Evolutionary conservation across 164 flowering plant species (phyloP), one percentile per base, ranked within the genome.

Genomic region (Chloranthus sessilifolius): DNA sequence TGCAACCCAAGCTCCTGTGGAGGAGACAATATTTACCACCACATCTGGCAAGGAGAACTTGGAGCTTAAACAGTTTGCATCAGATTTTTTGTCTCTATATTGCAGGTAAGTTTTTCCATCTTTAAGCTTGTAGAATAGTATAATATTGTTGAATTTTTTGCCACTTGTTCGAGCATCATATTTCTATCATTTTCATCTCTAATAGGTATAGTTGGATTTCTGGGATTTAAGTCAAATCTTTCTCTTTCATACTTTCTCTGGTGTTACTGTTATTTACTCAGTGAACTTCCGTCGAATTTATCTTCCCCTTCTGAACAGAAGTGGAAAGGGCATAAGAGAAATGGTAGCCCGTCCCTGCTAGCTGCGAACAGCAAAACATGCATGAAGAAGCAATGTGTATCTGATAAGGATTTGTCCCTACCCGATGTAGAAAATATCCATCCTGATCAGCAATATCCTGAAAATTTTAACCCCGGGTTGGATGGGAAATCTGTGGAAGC

Each of bases 41-140:
- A 46, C 37, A 21, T 48, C 64, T 21, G 66, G 39, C 24, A 52
- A 25, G 7, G 64, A 62, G 27, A 75, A 73, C 46, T 48, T 74
- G 23, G 86, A 91, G 51, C 68, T 80, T 12, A 77, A 69, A 55
- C 61, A 72, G 49, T 82, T 82, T 64, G 80, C 90, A 7, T 58
- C 74, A 24, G 76, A 76, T 16, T 83, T 79, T 53, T 57, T 91
- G 64, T 83, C 96, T 27, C 37, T 83, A 40, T 85, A 82, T 68
- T 88, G 90, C 61, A 61, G 95, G 98, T 83, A 82, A 15, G 41
- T 38, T 40, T 15, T 43, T 19, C 33, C 21, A 14, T 21, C 4
- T 48, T 2, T n/a, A n/a, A n/a, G n/a, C n/a, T n/a, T n/a, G n/a
- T n/a, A n/a, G n/a, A n/a, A n/a, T n/a, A n/a, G n/a, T n/a, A n/a